A percentile compares a stretch with the other conserved stretches of the same genome.
These are phyloP conservation scores for Nemania diffusa DNA, from an alignment of 2,329 filamentous ascomycete species.

Conservation along the genomic window DNA sequence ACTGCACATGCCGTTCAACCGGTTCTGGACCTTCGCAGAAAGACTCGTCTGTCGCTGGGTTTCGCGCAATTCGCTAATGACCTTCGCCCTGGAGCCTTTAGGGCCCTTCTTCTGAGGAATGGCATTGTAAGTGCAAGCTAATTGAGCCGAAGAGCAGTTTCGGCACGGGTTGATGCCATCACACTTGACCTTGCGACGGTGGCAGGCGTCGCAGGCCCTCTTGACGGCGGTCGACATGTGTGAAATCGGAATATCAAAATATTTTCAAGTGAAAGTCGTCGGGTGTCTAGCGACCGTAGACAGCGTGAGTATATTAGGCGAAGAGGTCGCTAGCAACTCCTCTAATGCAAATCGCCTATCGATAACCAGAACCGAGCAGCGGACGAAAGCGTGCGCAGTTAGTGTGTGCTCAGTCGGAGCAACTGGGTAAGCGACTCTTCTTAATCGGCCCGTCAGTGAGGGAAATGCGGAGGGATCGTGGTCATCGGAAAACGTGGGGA, in stretches of 20 bases:
- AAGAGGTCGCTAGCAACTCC: not conserved
- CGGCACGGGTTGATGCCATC: slow-evolving; percentile 76
- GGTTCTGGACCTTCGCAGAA: slow-evolving; percentile 69
- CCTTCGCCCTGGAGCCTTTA: slow-evolving; percentile 78
- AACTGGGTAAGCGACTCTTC: slow-evolving; percentile 39
- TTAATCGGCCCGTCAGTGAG: slow-evolving; percentile 51
- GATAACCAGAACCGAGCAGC: slow-evolving; percentile 19
- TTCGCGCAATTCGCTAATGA: slow-evolving; percentile 77
- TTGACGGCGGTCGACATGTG: slow-evolving; percentile 56
- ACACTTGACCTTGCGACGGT: slow-evolving; percentile 79
- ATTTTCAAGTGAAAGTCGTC: not conserved
- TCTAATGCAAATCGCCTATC: slow-evolving; percentile 24
- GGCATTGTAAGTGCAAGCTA: slow-evolving; percentile 78
- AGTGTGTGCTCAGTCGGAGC: slow-evolving; percentile 40
- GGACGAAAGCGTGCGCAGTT: slow-evolving; percentile 23
- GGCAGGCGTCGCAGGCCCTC: slow-evolving; percentile 76
- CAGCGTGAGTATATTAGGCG: slow-evolving; percentile 3
- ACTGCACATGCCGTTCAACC: slow-evolving; percentile 65
- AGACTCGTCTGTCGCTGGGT: slow-evolving; percentile 74
- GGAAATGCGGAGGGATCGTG: slow-evolving; percentile 48
- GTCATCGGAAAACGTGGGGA: slow-evolving; percentile 48
- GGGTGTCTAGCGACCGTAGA: not conserved
- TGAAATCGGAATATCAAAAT: not conserved
- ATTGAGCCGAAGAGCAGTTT: slow-evolving; percentile 74
- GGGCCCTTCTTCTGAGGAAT: slow-evolving; percentile 81